These are phyloP conservation scores for Cymbopogon citratus DNA, from an alignment of 176 grass and related monocot genomes.

Conservation along the genomic window DNA sequence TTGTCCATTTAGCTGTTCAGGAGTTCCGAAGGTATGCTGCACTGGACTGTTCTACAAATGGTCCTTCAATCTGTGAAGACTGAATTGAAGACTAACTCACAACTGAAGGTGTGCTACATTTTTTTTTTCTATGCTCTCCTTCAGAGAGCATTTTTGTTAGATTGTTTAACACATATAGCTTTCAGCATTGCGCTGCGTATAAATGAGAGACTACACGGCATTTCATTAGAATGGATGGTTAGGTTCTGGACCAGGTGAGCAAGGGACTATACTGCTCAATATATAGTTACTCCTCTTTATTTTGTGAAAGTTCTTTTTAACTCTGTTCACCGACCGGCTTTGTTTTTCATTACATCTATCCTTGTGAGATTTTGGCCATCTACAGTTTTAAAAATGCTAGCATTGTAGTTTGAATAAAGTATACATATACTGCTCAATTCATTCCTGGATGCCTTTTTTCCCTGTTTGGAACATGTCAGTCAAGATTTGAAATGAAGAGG, in stretches of 20 bases:
- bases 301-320: not conserved
- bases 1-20: slow-evolving; percentile 38
- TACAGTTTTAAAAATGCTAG: not conserved
- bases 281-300: not conserved
- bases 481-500: not conserved
- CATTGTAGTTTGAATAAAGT: not conserved
- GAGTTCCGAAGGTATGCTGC: not conserved
- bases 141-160: not conserved
- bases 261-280: not conserved
- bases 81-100: not conserved
- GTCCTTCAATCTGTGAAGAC: not conserved
- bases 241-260: not conserved
- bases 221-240: not conserved
- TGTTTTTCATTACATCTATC: not conserved
- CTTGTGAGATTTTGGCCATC: not conserved
- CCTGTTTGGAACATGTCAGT: not conserved
- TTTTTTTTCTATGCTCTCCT: not conserved
- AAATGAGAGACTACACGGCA: not conserved
- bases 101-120: not conserved
- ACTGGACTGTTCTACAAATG: not conserved
- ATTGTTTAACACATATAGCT: slow-evolving; percentile 8
- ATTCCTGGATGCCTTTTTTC: not conserved
- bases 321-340: not conserved
- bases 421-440: not conserved
- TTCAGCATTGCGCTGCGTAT: not conserved